Percentiles rank a stretch among this genome's conserved stretches.
phyloP scores from a whole-genome alignment of 768 basidiomycete species.

The Thelephora ganbajun region DNA sequence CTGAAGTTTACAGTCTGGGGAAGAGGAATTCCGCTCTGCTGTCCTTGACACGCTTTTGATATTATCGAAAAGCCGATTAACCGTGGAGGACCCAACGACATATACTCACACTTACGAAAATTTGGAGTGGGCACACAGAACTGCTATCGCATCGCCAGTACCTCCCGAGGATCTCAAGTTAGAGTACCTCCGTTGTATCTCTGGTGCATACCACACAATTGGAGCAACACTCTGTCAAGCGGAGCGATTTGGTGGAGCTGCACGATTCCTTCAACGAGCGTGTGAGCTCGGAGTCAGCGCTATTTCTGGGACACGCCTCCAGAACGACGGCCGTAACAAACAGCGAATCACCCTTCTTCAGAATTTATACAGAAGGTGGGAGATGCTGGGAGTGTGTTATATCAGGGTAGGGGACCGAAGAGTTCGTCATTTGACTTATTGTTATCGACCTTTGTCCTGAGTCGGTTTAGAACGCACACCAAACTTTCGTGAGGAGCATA shows the following conservation, averaged over 20 bases:
- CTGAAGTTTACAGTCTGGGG: conserved; percentile 11
- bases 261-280: conserved; percentile 51
- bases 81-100: conserved; percentile 27
- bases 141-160: conserved; percentile 3
- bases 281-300: conserved; percentile 41
- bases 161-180: conserved; percentile 10
- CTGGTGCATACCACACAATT: conserved; percentile 57
- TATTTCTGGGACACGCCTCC: conserved; percentile 1
- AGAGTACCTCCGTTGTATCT: conserved; percentile 54
- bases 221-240: conserved; percentile 61
- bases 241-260: conserved; percentile 42
- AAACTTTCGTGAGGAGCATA: conserved; percentile 39
- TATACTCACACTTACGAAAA: conserved; percentile 32
- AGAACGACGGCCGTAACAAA: conserved; percentile 16
- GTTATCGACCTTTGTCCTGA: background rate
- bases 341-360: too few species aligned
- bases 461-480: conserved; percentile 38
- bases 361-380: conserved; percentile 52
- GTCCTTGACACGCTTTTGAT: conserved; percentile 41
- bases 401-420: conserved; percentile 65
- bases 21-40: conserved; percentile 26
- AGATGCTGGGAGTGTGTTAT: conserved; percentile 68
- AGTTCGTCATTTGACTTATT: conserved; percentile 26
- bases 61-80: conserved; percentile 32
- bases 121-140: conserved; percentile 27